These are phyloP conservation scores for Juglanconis juglandina DNA, from an alignment of 2,329 filamentous ascomycete species.

Conservation along the genomic window DNA sequence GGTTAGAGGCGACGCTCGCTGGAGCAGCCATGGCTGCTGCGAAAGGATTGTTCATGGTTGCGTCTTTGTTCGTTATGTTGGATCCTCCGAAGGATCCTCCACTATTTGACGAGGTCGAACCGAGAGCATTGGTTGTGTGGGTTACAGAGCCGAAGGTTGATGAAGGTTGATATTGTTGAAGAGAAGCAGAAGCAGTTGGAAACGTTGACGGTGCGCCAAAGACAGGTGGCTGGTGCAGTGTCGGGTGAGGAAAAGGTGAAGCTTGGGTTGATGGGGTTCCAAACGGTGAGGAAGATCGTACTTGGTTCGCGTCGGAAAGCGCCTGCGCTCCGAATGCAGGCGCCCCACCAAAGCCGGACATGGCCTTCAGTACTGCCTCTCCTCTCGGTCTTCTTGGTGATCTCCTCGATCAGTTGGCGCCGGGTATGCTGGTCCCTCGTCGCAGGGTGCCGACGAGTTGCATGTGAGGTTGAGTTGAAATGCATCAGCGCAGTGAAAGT, in stretches of 20 bases:
- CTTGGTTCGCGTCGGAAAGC: conserved; percentile 14
- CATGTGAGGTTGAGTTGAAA: background rate
- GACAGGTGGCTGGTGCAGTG: conserved; percentile 4
- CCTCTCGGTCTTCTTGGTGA: background rate
- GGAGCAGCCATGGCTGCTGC: conserved; percentile 3
- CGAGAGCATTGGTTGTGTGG: conserved; percentile 4
- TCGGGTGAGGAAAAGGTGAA: conserved; percentile 9
- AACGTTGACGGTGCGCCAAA: conserved; percentile 11
- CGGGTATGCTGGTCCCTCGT: background rate
- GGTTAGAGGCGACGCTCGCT: conserved; percentile 10
- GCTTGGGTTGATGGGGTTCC: conserved; percentile 14
- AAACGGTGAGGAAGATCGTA: conserved; percentile 16
- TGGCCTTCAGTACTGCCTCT: conserved; percentile 10
- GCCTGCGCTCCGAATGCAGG: conserved; percentile 20
- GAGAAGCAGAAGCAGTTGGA: background rate
- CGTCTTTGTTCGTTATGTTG: conserved; percentile 8
- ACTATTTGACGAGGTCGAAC: background rate
- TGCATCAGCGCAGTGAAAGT: background rate
- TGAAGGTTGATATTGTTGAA: background rate
- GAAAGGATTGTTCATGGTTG: conserved; percentile 14
- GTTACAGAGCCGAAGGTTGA: conserved; percentile 3
- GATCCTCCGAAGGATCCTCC: conserved; percentile 8
- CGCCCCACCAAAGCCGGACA: conserved; percentile 19
- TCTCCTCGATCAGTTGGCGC: background rate
- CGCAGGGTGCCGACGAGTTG: background rate